These are phyloP conservation scores for Globisporangium lucens DNA, from an alignment of 352 stramenopile genomes.

Conservation along the genomic window DNA sequence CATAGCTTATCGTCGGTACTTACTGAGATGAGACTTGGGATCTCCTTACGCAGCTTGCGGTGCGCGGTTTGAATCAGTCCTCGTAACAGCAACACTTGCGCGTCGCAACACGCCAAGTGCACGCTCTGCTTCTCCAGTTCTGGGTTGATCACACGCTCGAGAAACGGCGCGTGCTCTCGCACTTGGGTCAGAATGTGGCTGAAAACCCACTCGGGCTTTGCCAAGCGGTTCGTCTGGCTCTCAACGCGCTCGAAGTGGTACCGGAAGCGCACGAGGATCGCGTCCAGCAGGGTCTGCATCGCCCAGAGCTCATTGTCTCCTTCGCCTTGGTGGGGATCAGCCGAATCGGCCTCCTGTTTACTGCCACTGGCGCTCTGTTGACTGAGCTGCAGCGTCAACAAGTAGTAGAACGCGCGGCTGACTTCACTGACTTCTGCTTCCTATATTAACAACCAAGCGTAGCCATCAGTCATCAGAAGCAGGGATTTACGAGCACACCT, in stretches of 20 bases:
- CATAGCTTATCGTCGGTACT: background rate
- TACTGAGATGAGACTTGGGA: conserved; percentile 43
- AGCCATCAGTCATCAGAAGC: background rate
- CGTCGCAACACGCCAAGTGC: conserved; percentile 51
- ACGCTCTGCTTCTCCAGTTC: conserved; percentile 46
- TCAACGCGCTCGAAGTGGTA: conserved; percentile 72
- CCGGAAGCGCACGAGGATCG: conserved; percentile 55
- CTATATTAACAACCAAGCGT: conserved; percentile 3
- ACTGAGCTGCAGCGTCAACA: conserved; percentile 57
- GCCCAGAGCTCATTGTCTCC: conserved; percentile 46
- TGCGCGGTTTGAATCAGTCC: conserved; percentile 37
- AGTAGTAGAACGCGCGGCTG: conserved; percentile 42
- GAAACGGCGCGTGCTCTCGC: conserved; percentile 39
- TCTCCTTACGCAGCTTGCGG: conserved; percentile 49
- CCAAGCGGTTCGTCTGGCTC: conserved; percentile 65
- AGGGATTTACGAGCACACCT: background rate
- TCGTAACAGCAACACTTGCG: conserved; percentile 55
- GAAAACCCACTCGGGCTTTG: conserved; percentile 77
- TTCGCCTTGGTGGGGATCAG: background rate
- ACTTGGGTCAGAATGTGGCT: conserved; percentile 60
- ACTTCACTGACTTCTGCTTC: conserved; percentile 29
- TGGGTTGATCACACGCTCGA: conserved; percentile 38
- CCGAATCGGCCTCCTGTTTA: background rate
- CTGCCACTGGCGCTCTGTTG: conserved; percentile 24
- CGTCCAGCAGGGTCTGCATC: conserved; percentile 58